Evolutionary conservation across 768 basidiomycete genomes (phyloP).

Genomic region (Austroboletus eburneus): DNA sequence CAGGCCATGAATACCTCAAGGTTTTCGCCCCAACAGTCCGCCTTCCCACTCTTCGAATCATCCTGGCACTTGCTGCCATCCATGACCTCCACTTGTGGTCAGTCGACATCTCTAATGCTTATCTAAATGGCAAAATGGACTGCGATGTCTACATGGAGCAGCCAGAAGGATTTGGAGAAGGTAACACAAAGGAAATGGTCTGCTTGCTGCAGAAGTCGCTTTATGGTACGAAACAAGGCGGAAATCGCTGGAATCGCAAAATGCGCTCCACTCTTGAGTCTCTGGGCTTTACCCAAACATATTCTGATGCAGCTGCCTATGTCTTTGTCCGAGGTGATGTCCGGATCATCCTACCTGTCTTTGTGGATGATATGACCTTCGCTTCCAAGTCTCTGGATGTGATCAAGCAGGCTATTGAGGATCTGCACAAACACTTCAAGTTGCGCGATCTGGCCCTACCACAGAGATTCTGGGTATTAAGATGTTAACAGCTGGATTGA

Average conservation of each 20-base stretch:
- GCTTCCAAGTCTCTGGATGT: slow-evolving; percentile 10
- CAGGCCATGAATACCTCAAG: slow-evolving; percentile 33
- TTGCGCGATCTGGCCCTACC: slow-evolving; percentile 12
- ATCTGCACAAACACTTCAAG: slow-evolving; percentile 2
- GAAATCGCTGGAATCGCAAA: slow-evolving; percentile 8
- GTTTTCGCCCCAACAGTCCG: slow-evolving; percentile 30
- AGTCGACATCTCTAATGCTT: background rate
- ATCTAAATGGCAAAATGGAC: background rate
- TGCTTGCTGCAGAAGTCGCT: slow-evolving; percentile 17
- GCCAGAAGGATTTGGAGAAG: background rate
- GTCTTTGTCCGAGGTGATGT: too few species aligned
- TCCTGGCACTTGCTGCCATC: slow-evolving; percentile 24
- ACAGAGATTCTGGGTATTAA: slow-evolving; percentile 22
- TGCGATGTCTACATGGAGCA: background rate
- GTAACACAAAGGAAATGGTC: background rate
- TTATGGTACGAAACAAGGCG: slow-evolving; percentile 33
- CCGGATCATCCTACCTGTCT: too few species aligned
- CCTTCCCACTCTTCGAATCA: slow-evolving; percentile 15
- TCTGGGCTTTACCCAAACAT: too few species aligned
- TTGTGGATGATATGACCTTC: slow-evolving; percentile 25
- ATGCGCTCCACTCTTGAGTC: too few species aligned
- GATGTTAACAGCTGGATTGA: too few species aligned
- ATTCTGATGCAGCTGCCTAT: too few species aligned
- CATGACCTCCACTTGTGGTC: slow-evolving; percentile 23
- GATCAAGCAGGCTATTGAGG: background rate